phyloP scores from a whole-genome alignment of 2,329 filamentous ascomycete species.

The Alternaria infectoria region DNA sequence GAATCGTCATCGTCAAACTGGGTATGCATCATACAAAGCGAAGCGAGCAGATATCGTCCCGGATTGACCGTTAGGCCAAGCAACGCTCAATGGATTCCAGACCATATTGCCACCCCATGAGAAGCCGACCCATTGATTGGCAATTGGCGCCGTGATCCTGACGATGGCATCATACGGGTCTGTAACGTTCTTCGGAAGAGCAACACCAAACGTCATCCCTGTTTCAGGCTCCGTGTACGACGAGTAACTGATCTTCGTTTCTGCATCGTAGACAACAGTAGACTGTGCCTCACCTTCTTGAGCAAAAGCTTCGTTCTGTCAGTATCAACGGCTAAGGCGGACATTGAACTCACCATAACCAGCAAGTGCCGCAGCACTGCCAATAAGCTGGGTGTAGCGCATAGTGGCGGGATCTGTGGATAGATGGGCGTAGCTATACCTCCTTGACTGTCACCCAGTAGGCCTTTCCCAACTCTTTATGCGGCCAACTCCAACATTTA shows the following conservation, averaged over 20 bases:
- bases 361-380: constrained; percentile 37
- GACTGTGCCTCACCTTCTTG: constrained; percentile 39
- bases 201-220: constrained; percentile 40
- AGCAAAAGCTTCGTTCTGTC: constrained; percentile 28
- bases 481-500: constrained; percentile 7
- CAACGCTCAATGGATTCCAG: constrained; percentile 42
- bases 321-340: background rate
- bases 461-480: constrained; percentile 30
- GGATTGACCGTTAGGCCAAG: constrained; percentile 38
- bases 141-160: constrained; percentile 34
- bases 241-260: constrained; percentile 41
- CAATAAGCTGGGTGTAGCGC: constrained; percentile 35
- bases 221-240: constrained; percentile 36
- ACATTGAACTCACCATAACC: constrained; percentile 27
- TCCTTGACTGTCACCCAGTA: constrained; percentile 3
- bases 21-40: constrained; percentile 33
- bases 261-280: constrained; percentile 37
- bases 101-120: constrained; percentile 44
- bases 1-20: background rate
- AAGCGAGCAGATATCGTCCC: constrained; percentile 38
- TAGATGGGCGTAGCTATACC: constrained; percentile 6
- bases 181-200: constrained; percentile 35
- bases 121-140: constrained; percentile 38
- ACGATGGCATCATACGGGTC: constrained; percentile 44
- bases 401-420: constrained; percentile 21